Conservation (phyloP, 352 stramenopile genomes). For the Pythium oligandrum region DNA sequence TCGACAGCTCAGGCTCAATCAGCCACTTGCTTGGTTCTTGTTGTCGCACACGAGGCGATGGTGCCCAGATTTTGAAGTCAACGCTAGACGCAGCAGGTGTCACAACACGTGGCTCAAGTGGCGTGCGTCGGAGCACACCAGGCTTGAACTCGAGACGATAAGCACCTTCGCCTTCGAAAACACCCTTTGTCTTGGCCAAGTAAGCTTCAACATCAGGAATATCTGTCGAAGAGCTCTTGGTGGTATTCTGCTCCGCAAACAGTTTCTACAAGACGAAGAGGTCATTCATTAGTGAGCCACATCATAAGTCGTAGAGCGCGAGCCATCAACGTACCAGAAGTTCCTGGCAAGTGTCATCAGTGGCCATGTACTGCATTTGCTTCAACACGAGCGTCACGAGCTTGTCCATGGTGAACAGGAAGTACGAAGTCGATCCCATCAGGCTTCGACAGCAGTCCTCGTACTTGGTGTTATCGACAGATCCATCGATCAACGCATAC, state of each 20-base stretch:
- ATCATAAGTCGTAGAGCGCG: too few relatives aligned
- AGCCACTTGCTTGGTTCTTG: conserved; percentile 81
- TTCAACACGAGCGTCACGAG: conserved; percentile 81
- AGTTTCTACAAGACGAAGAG: conserved; percentile 29
- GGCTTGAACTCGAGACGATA: conserved; percentile 85
- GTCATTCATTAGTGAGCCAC: neutral
- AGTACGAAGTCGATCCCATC: conserved; percentile 88
- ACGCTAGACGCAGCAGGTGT: conserved; percentile 33
- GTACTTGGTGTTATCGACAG: conserved; percentile 84
- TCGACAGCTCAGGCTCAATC: conserved; percentile 65
- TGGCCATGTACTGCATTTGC: conserved; percentile 85
- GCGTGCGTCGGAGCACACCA: conserved; percentile 71
- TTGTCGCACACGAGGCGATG: conserved; percentile 66
- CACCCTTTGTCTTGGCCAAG: conserved; percentile 68
- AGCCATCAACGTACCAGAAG: conserved; percentile 28
- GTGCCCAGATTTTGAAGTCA: conserved; percentile 74
- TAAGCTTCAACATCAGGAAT: conserved; percentile 41
- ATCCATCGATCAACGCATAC: conserved; percentile 84
- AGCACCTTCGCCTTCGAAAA: conserved; percentile 79
- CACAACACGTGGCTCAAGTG: conserved; percentile 41
- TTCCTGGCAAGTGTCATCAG: conserved; percentile 77
- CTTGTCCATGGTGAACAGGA: conserved; percentile 91
- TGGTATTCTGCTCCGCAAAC: conserved; percentile 49
- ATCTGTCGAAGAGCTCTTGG: conserved; percentile 15
- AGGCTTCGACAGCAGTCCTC: conserved; percentile 87